Evolutionary conservation across 2,329 filamentous ascomycete genomes (phyloP).

Genomic region (Alternaria viburni): DNA sequence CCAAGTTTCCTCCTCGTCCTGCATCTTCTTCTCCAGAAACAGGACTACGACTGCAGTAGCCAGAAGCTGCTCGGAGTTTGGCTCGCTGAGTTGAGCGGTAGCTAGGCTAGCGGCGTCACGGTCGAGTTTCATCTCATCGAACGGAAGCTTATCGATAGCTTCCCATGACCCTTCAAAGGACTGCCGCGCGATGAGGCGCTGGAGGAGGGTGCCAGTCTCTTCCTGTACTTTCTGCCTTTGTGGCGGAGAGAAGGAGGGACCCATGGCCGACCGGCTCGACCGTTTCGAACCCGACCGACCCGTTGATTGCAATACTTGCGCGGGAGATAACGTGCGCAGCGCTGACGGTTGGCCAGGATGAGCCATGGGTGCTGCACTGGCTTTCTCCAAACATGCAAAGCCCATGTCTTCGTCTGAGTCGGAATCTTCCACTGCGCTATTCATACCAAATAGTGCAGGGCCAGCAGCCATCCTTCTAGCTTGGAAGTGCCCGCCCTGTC

Average conservation of each 20-base stretch:
- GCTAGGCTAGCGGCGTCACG: not conserved
- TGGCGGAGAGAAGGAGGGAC: not conserved
- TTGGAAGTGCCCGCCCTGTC: not conserved
- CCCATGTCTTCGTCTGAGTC: not conserved
- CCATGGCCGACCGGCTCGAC: not conserved
- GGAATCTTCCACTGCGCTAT: not conserved
- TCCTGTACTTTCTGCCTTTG: not conserved
- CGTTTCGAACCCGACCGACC: not conserved
- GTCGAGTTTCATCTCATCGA: not conserved
- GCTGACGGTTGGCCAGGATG: not conserved
- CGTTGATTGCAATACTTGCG: not conserved
- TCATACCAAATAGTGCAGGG: not conserved
- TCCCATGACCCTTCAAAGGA: constrained; percentile 3
- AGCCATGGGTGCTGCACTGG: not conserved
- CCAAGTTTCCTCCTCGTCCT: not conserved
- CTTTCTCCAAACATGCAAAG: not conserved
- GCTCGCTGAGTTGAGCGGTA: not conserved
- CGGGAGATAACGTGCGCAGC: not conserved
- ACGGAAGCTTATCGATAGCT: not conserved
- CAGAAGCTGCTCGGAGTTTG: not conserved
- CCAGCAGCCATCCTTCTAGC: not conserved
- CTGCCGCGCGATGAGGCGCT: constrained; percentile 1
- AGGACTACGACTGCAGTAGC: not conserved
- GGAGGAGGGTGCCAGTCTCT: not conserved
- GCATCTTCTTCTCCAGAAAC: constrained; percentile 8